A percentile compares a stretch with the other conserved stretches of the same genome.
These are phyloP conservation scores for Aspergillus brunneoviolaceus DNA, from an alignment of 2,329 filamentous ascomycete species.

Conservation along the genomic window DNA sequence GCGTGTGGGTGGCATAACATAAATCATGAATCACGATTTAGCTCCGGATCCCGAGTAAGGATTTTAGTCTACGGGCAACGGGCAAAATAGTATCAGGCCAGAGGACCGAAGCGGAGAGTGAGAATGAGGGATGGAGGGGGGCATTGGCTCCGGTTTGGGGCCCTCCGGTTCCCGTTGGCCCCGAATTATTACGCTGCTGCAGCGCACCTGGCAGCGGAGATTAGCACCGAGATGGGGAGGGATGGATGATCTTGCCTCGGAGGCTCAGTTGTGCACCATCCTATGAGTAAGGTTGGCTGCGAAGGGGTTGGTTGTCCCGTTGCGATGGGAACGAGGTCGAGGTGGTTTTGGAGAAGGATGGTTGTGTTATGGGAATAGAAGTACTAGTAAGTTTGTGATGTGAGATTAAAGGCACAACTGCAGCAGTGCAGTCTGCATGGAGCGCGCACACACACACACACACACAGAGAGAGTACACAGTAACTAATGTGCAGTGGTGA, in stretches of 20 bases:
- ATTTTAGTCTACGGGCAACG: not conserved
- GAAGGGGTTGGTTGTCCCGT: too few relatives aligned
- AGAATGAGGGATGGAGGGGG: not conserved
- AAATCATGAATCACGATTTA: too few relatives aligned
- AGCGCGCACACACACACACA: too few relatives aligned
- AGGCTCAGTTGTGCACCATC: not conserved
- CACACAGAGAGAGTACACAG: too few relatives aligned
- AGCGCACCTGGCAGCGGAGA: not conserved
- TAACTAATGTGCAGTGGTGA: too few relatives aligned
- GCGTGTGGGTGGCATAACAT: not conserved
- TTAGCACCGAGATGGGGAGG: not conserved
- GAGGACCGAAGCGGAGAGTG: not conserved
- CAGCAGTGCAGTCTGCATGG: too few relatives aligned
- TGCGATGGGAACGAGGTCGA: too few relatives aligned
- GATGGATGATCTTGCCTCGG: not conserved
- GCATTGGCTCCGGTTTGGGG: not conserved
- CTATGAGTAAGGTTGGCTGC: too few relatives aligned
- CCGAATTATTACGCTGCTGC: not conserved
- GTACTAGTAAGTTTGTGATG: too few relatives aligned
- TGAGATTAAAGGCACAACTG: too few relatives aligned
- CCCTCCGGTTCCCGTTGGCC: not conserved
- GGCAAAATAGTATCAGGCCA: not conserved
- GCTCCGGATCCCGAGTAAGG: not conserved
- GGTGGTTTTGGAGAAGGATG: too few relatives aligned
- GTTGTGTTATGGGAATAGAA: too few relatives aligned